Evolutionary conservation across 2,329 filamentous ascomycete genomes (phyloP), one percentile per base, ranked within the genome.

Genomic region (Aspergillus fischeri): DNA sequence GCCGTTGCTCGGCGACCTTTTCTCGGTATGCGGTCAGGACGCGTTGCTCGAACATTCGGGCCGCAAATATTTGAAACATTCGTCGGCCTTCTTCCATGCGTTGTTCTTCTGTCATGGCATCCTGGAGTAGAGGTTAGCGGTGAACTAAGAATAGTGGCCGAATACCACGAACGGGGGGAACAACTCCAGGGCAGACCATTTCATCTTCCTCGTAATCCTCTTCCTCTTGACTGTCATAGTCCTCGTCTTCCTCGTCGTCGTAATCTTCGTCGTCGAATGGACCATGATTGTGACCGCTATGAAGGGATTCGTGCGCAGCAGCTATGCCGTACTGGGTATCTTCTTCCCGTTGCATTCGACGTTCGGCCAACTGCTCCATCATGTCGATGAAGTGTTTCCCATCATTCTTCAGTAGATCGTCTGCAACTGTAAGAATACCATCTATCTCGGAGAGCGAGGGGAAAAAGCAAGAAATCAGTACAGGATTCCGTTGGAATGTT

Each of bases 311-410:
- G 73, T 86, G 82, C 63, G 80, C 78, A 53, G 80, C 76, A 70
- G 84, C 82, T 55, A 87, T 81, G 70, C 86, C 81, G 67, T 85
- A 85, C 65, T 87, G 86, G 52, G 91, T 90, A 72, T 97, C 92
- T 77, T 94, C 92, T 79, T 97, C 93, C 66, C 94, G 88, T 71
- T 92, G 91, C 93, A 99, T 97, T 67, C 94, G 86, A 68, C 93
- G 90, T 78, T 99, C 94, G 41, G 94, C 94, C 67, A 99, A 84
- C 78, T 97, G 93, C 75, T 99, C 94, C 94, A 99, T 99, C 94
- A 99, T 99, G 75, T 99, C 94, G 76, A 99, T 99, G 79, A 99
- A 99, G 72, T 96, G 96, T 77, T 96, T 96, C 69, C 94, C 94
- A 76, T 99, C 94, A 77, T 99, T 99, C 77, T 97, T 97, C 62